Conservation (phyloP, 352 stramenopile genomes). For the Thraustochytrium sp. region DNA sequence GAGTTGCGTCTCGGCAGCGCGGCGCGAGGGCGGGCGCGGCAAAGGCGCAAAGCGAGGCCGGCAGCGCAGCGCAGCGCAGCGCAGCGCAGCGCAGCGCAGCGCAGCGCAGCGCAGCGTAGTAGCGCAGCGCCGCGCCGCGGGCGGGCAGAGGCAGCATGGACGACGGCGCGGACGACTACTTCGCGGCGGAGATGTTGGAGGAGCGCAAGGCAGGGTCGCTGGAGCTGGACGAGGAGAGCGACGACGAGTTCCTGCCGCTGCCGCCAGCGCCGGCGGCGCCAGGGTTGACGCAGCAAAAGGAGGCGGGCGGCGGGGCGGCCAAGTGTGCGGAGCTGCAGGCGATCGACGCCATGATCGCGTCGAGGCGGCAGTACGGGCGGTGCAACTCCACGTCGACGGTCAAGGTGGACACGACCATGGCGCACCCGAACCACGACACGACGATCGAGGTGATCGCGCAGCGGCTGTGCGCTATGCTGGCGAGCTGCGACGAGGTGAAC, state of each 20-base stretch:
- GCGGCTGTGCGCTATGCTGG: background rate
- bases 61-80: no score
- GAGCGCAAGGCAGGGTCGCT: no score
- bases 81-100: no score
- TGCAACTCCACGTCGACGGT: slow-evolving; percentile 31
- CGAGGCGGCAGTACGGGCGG: background rate
- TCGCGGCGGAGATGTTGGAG: background rate
- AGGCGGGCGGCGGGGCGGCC: no score
- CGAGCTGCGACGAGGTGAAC: background rate
- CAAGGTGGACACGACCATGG: slow-evolving; percentile 18
- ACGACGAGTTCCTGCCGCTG: background rate
- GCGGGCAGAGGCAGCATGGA: no score
- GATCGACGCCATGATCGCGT: background rate
- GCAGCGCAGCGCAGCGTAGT: no score
- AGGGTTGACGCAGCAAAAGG: no score
- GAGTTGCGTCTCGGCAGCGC: no score
- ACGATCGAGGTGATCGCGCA: slow-evolving; percentile 31
- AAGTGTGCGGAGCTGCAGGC: background rate
- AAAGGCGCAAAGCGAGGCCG: no score
- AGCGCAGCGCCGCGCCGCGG: no score
- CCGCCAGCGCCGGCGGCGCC: no score
- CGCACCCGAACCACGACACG: slow-evolving; percentile 12
- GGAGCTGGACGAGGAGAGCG: background rate
- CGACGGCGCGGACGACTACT: slow-evolving; percentile 11
- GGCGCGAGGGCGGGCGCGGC: no score